Conservation (phyloP, 768 basidiomycete species). For the Omphalotus guepiniiformis region DNA sequence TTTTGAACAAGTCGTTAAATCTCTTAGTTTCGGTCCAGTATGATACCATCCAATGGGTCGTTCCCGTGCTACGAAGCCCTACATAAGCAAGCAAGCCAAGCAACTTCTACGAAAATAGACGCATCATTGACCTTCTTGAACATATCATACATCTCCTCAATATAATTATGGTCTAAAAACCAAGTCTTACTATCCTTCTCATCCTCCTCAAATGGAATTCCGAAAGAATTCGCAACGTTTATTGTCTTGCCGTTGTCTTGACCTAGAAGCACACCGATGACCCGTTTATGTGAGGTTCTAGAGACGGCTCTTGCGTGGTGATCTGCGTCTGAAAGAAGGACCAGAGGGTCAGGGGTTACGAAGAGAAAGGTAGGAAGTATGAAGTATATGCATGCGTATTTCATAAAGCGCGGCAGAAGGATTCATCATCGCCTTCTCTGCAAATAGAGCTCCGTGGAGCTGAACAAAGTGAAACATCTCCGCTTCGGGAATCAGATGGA, state of each 20-base stretch:
- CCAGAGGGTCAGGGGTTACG: slow-evolving; percentile 93
- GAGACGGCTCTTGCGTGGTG: slow-evolving; percentile 88
- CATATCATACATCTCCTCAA: slow-evolving; percentile 98
- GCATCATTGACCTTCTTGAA: slow-evolving; percentile 97
- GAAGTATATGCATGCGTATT: too few relatives aligned
- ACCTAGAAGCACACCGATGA: slow-evolving; percentile 88
- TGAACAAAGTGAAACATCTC: slow-evolving; percentile 37
- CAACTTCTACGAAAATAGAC: slow-evolving; percentile 14
- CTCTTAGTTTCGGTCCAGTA: slow-evolving; percentile 90
- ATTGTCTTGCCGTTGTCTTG: slow-evolving; percentile 93
- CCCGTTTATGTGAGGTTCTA: slow-evolving; percentile 81
- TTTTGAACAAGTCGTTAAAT: slow-evolving; percentile 94
- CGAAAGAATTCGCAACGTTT: slow-evolving; percentile 97
- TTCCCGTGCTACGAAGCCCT: slow-evolving; percentile 67
- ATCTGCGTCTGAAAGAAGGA: slow-evolving; percentile 92
- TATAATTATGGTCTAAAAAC: slow-evolving; percentile 98
- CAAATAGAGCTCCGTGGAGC: slow-evolving; percentile 49
- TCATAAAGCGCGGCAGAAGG: too few relatives aligned
- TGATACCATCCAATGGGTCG: slow-evolving; percentile 99
- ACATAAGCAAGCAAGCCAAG: slow-evolving; percentile 9
- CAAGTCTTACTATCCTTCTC: slow-evolving; percentile 97
- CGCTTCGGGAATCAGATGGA: slow-evolving; percentile 26
- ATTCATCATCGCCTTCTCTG: too few relatives aligned
- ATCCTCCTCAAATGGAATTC: slow-evolving; percentile 97
- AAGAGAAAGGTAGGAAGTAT: too few relatives aligned